A percentile compares a stretch with the other conserved stretches of the same genome.
These are phyloP conservation scores for Curvularia spicifera DNA, from an alignment of 2,329 filamentous ascomycete species.

Conservation along the genomic window DNA sequence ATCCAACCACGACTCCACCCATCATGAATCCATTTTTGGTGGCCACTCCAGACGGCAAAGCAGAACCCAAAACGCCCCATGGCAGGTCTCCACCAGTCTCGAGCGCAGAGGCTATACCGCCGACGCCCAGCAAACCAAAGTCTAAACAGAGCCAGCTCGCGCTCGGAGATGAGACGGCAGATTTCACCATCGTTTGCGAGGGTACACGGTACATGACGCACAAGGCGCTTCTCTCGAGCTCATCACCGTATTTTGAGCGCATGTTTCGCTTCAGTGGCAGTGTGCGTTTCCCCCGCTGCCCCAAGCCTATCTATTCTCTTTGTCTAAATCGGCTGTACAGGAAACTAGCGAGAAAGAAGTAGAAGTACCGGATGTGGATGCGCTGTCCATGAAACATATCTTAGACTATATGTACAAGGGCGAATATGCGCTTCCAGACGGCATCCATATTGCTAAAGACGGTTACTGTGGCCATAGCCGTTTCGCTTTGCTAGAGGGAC, in stretches of 20 bases:
- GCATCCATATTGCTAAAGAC: neutral
- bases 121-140: slow-evolving; percentile 9
- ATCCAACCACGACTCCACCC: neutral
- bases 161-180: slow-evolving; percentile 9
- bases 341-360: neutral
- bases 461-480: slow-evolving; percentile 13
- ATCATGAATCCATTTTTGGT: neutral
- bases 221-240: slow-evolving; percentile 2
- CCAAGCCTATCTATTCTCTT: neutral
- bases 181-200: slow-evolving; percentile 15
- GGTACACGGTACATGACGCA: slow-evolving; percentile 6
- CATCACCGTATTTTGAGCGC: slow-evolving; percentile 14
- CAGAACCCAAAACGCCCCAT: slow-evolving; percentile 7
- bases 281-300: neutral
- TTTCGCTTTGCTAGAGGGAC: neutral
- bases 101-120: neutral
- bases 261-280: slow-evolving; percentile 17
- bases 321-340: neutral
- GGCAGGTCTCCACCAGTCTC: neutral
- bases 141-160: neutral
- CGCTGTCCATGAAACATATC: slow-evolving; percentile 7
- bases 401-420: slow-evolving; percentile 19
- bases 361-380: neutral
- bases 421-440: slow-evolving; percentile 9
- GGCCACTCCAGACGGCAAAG: neutral